Evolutionary conservation across 2,329 filamentous ascomycete genomes (phyloP).

Genomic region (Clonostachys sp.): DNA sequence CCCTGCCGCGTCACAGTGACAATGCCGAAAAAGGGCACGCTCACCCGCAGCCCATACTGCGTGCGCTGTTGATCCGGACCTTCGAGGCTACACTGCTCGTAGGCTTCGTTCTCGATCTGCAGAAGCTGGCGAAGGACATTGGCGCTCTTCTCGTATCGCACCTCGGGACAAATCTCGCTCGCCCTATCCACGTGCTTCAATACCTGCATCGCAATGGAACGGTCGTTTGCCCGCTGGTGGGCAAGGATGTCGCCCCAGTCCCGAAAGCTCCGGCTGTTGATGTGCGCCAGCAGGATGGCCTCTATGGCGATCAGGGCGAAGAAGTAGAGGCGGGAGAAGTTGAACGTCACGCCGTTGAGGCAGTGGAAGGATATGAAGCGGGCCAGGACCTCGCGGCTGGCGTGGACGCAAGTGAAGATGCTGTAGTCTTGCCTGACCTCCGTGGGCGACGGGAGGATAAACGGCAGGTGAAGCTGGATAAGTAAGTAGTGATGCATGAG

Average conservation of each 20-base stretch:
- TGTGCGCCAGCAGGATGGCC: conserved; percentile 31
- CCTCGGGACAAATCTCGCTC: too few relatives aligned
- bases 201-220: neutral
- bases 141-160: too few relatives aligned
- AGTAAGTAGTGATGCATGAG: conserved; percentile 41
- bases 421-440: conserved; percentile 34
- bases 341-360: conserved; percentile 29
- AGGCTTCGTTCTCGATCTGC: too few relatives aligned
- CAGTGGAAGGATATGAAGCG: conserved; percentile 36
- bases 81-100: too few relatives aligned
- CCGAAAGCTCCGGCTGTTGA: neutral
- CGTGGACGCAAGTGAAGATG: conserved; percentile 30
- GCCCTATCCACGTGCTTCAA: conserved; percentile 6
- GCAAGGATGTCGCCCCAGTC: neutral
- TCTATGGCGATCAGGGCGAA: conserved; percentile 39
- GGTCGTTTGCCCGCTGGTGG: neutral
- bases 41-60: too few relatives aligned
- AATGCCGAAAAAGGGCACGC: too few relatives aligned
- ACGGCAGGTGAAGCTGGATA: conserved; percentile 44
- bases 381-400: conserved; percentile 40
- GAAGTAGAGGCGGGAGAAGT: conserved; percentile 39
- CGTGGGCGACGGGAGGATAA: conserved; percentile 34
- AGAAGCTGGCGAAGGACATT: too few relatives aligned
- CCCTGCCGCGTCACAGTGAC: too few relatives aligned
- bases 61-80: too few relatives aligned